A percentile compares a stretch with the other conserved stretches of the same genome.
phyloP scores from a whole-genome alignment of 169 alveolate species.

The Fabrea salina region DNA sequence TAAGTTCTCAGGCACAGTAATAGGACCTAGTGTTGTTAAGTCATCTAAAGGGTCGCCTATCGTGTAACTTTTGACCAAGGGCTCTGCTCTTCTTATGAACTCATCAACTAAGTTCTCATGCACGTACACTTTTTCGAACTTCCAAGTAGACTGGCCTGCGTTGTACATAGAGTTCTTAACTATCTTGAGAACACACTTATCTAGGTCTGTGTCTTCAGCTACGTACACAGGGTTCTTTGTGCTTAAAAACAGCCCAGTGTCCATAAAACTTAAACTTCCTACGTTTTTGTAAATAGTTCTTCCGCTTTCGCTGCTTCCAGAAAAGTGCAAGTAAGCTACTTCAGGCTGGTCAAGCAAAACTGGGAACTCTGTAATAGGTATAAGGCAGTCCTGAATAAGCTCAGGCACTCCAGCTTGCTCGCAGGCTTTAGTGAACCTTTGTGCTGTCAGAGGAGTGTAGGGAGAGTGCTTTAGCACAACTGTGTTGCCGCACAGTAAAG shows the following conservation, averaged over 20 bases:
- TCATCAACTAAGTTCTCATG: not conserved
- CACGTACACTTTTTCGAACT: not conserved
- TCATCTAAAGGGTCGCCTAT: slow-evolving; percentile 25
- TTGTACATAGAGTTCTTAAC: not conserved
- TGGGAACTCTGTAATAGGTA: not conserved
- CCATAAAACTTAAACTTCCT: not conserved
- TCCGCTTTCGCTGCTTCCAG: not conserved
- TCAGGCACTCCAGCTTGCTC: not conserved
- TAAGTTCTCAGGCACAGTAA: not conserved
- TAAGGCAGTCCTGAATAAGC: not conserved
- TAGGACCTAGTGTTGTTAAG: not conserved
- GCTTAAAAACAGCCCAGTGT: slow-evolving; percentile 4
- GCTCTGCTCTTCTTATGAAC: not conserved
- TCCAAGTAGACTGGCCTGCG: slow-evolving; percentile 13
- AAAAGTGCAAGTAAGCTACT: not conserved
- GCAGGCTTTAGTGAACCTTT: not conserved
- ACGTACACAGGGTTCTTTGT: not conserved
- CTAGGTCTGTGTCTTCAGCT: slow-evolving; percentile 15
- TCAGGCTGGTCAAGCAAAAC: not conserved
- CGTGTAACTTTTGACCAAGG: not conserved
- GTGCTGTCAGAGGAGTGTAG: slow-evolving; percentile 16
- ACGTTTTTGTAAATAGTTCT: not conserved
- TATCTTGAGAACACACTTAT: not conserved
- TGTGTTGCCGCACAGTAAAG: slow-evolving; percentile 2
- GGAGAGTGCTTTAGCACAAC: not conserved